A percentile compares a stretch with the other conserved stretches of the same genome.
Conservation (phyloP, 306 rosid genomes). For the Vigna mungo region DNA sequence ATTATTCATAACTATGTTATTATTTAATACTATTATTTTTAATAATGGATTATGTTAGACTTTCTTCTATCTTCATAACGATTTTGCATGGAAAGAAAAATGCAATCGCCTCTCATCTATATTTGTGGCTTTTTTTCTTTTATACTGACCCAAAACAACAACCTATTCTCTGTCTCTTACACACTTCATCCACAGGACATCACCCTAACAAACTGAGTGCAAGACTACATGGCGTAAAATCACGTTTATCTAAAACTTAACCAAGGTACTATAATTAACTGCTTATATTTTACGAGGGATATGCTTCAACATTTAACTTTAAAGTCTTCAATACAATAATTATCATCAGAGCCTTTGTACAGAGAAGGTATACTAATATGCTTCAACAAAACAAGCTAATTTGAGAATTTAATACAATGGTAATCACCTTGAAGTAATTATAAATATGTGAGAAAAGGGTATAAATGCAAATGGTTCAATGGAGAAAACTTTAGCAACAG, state of each 20-base stretch:
- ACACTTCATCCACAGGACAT: no score
- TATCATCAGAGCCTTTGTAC: not conserved
- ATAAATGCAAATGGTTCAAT: not conserved
- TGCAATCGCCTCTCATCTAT: no score
- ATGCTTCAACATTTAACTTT: constrained; percentile 12
- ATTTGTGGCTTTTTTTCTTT: no score
- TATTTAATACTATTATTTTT: no score
- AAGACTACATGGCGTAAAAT: constrained; percentile 8
- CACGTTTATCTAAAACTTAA: not conserved
- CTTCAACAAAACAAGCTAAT: not conserved
- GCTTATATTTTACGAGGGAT: not conserved
- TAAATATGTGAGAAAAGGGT: not conserved
- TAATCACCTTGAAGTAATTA: not conserved
- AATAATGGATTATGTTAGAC: no score
- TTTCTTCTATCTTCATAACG: no score
- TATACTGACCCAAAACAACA: no score
- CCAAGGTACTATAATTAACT: not conserved
- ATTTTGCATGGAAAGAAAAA: no score
- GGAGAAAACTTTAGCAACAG: not conserved
- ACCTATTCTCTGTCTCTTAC: no score
- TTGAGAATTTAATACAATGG: not conserved
- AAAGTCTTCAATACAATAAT: not conserved
- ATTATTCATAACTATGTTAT: no score
- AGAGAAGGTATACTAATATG: not conserved
- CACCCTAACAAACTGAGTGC: no score